These are phyloP conservation scores for Neoboletus subvelutipes DNA, from an alignment of 768 basidiomycete genomes.

Conservation along the genomic window DNA sequence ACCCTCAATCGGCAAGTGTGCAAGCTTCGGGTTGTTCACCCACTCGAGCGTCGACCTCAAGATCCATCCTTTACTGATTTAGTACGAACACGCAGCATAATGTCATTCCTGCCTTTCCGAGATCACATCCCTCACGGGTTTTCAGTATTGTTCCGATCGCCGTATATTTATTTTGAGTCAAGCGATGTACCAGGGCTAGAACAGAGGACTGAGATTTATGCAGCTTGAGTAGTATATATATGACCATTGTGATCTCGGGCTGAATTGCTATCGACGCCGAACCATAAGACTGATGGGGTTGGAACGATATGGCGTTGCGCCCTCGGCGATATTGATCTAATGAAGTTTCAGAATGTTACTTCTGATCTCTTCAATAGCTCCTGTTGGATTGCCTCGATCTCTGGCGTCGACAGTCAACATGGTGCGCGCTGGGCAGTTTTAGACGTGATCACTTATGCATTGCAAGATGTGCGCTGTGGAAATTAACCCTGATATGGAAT, in stretches of 20 bases:
- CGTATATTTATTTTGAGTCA: neutral
- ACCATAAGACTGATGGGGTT: neutral
- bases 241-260: neutral
- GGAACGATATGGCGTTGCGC: neutral
- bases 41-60: neutral
- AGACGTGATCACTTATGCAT: slow-evolving; percentile 3
- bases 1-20: slow-evolving; percentile 1
- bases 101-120: neutral
- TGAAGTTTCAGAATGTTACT: neutral
- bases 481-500: neutral
- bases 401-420: neutral
- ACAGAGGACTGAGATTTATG: neutral
- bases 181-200: neutral
- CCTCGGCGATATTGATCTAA: neutral
- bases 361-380: neutral
- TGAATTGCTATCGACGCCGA: neutral
- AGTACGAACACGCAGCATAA: neutral
- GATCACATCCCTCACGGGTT: neutral
- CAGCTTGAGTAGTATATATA: neutral
- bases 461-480: slow-evolving; percentile 7
- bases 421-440: neutral
- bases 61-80: neutral
- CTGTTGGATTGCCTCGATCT: slow-evolving; percentile 2
- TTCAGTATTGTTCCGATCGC: neutral
- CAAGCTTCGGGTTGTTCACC: neutral